phyloP scores from a whole-genome alignment of 176 grass and related monocot species.

The Zizania latifolia region DNA sequence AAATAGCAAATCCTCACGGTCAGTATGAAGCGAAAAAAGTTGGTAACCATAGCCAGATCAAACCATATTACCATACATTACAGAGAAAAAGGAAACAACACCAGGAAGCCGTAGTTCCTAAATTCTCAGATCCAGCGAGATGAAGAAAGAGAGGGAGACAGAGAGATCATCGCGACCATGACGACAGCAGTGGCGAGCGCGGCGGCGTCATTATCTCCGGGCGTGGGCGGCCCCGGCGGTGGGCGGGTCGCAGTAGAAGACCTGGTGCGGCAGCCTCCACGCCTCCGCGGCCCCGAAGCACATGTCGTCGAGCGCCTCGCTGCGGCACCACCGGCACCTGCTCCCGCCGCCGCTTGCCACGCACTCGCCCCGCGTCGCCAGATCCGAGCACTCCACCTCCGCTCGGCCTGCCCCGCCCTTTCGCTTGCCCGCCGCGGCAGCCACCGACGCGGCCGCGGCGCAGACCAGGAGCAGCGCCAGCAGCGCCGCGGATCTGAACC shows the following conservation, averaged over 20 bases:
- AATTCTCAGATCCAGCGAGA: not conserved
- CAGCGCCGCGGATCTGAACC: not conserved
- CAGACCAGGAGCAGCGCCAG: conserved; percentile 22
- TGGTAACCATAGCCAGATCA: not conserved
- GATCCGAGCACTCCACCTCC: conserved; percentile 40
- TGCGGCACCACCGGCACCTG: conserved; percentile 77
- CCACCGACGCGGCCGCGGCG: not conserved
- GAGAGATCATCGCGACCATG: not conserved
- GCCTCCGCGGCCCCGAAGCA: conserved; percentile 81
- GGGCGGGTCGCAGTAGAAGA: conserved; percentile 61
- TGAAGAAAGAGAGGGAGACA: not conserved
- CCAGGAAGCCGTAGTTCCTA: not conserved
- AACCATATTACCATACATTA: not conserved
- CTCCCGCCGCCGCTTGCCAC: conserved; percentile 24
- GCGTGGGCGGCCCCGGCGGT: conserved; percentile 8
- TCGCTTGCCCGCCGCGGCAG: not conserved
- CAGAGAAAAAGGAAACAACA: not conserved
- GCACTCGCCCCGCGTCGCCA: conserved; percentile 45
- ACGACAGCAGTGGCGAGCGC: not conserved
- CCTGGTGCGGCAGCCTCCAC: conserved; percentile 69
- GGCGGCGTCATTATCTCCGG: not conserved
- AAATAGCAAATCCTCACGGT: not conserved
- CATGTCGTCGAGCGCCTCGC: conserved; percentile 87
- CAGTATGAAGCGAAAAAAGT: not conserved
- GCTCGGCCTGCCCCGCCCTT: not conserved